A percentile compares a stretch with the other conserved stretches of the same genome.
Conservation (phyloP, 164 flowering plant genomes). For the Aristolochia contorta region DNA sequence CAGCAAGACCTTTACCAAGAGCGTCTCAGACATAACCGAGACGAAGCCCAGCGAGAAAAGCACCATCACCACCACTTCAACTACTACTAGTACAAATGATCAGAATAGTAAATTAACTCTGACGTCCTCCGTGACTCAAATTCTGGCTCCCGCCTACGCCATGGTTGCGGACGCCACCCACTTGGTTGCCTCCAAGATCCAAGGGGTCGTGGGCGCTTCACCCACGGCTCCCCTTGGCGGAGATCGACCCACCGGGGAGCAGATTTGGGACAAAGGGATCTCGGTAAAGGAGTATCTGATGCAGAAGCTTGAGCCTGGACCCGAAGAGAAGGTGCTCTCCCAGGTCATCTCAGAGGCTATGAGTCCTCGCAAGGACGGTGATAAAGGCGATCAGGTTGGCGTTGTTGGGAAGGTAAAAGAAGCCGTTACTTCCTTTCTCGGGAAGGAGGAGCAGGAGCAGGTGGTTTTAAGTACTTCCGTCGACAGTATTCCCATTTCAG, state of each 20-base stretch:
- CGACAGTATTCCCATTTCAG: neutral
- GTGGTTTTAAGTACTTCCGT: constrained; percentile 2
- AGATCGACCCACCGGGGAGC: neutral
- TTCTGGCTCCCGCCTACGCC: constrained; percentile 31
- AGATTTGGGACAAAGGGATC: constrained; percentile 49
- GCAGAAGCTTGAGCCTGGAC: constrained; percentile 66
- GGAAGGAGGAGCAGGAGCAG: constrained; percentile 16
- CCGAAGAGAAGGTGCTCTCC: constrained; percentile 72
- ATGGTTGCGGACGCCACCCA: constrained; percentile 32
- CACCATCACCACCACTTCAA: constrained; percentile 1
- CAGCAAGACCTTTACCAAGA: neutral
- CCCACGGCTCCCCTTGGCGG: constrained; percentile 3
- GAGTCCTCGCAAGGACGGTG: constrained; percentile 31
- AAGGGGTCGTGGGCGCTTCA: constrained; percentile 12
- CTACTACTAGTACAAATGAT: too few relatives aligned
- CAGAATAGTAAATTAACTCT: constrained; percentile 20
- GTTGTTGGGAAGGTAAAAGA: constrained; percentile 53
- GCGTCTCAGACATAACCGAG: constrained; percentile 3
- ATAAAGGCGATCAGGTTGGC: constrained; percentile 22
- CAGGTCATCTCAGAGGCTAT: constrained; percentile 58
- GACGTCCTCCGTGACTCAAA: constrained; percentile 13
- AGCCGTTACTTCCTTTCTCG: constrained; percentile 43
- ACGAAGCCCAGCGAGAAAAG: neutral
- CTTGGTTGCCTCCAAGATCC: constrained; percentile 31
- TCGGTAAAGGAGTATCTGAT: constrained; percentile 64